Percentiles rank a stretch among this genome's conserved stretches.
These are phyloP conservation scores for Rhizopogon roseolus DNA, from an alignment of 768 basidiomycete species.

Conservation along the genomic window DNA sequence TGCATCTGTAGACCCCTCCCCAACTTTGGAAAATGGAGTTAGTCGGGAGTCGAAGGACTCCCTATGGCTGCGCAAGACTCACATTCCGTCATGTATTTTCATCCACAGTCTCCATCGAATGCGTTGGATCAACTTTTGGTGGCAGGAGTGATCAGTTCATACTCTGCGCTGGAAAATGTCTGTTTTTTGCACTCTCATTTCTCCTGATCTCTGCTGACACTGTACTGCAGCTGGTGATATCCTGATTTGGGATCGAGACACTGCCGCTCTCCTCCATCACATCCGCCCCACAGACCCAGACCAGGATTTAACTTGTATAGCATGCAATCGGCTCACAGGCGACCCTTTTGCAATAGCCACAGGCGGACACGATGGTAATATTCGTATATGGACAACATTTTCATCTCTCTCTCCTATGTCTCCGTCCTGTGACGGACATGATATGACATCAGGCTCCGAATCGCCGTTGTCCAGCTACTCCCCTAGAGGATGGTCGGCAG, in stretches of 20 bases:
- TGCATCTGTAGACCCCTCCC: conserved; percentile 50
- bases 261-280: conserved; percentile 65
- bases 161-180: conserved; percentile 73
- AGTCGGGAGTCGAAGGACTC: conserved; percentile 44
- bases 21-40: conserved; percentile 73
- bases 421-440: neutral
- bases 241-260: conserved; percentile 83
- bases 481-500: neutral
- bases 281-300: conserved; percentile 57
- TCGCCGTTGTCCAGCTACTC: conserved; percentile 5
- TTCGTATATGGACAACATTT: conserved; percentile 63
- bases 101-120: conserved; percentile 66
- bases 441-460: neutral
- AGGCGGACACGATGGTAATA: conserved; percentile 71
- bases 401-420: neutral
- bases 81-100: conserved; percentile 64
- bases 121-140: conserved; percentile 80
- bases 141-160: conserved; percentile 77
- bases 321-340: conserved; percentile 68
- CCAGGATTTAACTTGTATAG: conserved; percentile 70
- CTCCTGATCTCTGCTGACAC: neutral
- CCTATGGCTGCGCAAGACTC: conserved; percentile 28
- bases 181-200: conserved; percentile 1
- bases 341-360: conserved; percentile 55
- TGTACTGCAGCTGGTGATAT: conserved; percentile 62